Base-by-base conservation (phyloP, 768 basidiomycete species). In the Glaciozyma martinii region DNA sequence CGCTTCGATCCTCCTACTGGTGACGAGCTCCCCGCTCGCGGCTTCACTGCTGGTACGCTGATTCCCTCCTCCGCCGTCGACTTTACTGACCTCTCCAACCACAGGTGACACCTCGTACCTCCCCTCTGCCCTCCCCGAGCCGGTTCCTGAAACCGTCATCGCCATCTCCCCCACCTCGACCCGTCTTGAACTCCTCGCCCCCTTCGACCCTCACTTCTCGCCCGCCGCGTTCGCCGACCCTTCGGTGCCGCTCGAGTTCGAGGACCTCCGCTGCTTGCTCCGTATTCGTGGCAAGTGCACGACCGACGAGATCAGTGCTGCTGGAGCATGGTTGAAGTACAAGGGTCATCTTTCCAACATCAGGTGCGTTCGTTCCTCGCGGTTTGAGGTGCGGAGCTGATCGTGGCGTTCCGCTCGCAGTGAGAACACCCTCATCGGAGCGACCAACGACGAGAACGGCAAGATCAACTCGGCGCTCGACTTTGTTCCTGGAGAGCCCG, bases 251-350 rank as follows among this genome's bases (percentile, higher is more conserved):
- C 76, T 85, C 44, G 95, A 99, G 78, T 80, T 98, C 21, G 87
- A 90, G 13, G 71, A 82, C 29, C 78, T 97, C 76, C 89, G 84
- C 72, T 89, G 94, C 59, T 76, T 99, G 57, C 84, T 98, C 82
- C 80, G 91, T 37, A 90, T 98, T 10, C 80, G 89, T 69, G 95
- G 95, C n/a, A 98, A 99, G 78, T 99, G 95, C 76, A 99, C 95
- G 18, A 99, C 95, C 23, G 95, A 99, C 74, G 95, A 98, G 75
- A 99, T 98, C 63, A 92, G 89, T 42, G 95, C 95, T 46, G 95
- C 95, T 40, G 95, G 95, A 3, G 90, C 92, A 42, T 99, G 95
- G 95, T 79, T 99, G 70, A 97, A 97, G 80, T 99, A 94, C 80
- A 98, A 98, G 76, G 95, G 79, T 40, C 68, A 71, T 53, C 59